phyloP scores from a whole-genome alignment of 2,329 filamentous ascomycete species.

The Cordyceps farinosa region DNA sequence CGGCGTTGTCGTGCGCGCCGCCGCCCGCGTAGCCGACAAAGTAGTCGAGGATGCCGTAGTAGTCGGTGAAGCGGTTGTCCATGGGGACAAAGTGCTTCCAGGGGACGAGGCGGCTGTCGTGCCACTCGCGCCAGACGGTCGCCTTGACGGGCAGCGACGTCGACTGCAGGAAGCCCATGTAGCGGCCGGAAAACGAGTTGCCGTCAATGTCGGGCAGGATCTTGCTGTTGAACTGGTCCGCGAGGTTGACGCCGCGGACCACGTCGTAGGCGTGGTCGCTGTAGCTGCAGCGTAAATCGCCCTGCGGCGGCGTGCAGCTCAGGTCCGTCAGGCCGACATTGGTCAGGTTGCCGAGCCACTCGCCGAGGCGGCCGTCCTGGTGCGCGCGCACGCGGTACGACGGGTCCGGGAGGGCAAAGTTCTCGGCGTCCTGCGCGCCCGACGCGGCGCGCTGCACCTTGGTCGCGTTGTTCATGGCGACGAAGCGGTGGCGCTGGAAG shows the following conservation, averaged over 20 bases:
- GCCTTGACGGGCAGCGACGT: conserved; percentile 72
- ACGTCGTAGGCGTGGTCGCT: conserved; percentile 44
- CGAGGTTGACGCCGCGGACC: conserved; percentile 39
- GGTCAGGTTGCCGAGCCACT: conserved; percentile 49
- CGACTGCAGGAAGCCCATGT: conserved; percentile 64
- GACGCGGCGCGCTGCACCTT: conserved; percentile 49
- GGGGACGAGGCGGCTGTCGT: conserved; percentile 67
- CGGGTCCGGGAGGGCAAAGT: conserved; percentile 51
- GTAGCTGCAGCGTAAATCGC: conserved; percentile 44
- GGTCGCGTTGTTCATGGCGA: conserved; percentile 68
- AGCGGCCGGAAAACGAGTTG: conserved; percentile 66
- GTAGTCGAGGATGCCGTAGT: conserved; percentile 71
- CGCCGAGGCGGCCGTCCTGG: conserved; percentile 40
- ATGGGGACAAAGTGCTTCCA: conserved; percentile 83
- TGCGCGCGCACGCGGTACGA: conserved; percentile 48
- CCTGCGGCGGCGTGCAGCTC: conserved; percentile 42
- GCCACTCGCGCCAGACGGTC: conserved; percentile 77
- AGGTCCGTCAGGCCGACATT: conserved; percentile 54
- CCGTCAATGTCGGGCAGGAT: conserved; percentile 76
- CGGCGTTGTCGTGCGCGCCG: conserved; percentile 52
- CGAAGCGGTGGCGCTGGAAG: conserved; percentile 73
- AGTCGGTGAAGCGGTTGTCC: conserved; percentile 68
- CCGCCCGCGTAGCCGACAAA: conserved; percentile 59
- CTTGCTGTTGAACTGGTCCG: conserved; percentile 59
- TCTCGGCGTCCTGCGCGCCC: conserved; percentile 40